phyloP scores from a whole-genome alignment of 2,329 filamentous ascomycete genomes.

The Didymella segeticola region DNA sequence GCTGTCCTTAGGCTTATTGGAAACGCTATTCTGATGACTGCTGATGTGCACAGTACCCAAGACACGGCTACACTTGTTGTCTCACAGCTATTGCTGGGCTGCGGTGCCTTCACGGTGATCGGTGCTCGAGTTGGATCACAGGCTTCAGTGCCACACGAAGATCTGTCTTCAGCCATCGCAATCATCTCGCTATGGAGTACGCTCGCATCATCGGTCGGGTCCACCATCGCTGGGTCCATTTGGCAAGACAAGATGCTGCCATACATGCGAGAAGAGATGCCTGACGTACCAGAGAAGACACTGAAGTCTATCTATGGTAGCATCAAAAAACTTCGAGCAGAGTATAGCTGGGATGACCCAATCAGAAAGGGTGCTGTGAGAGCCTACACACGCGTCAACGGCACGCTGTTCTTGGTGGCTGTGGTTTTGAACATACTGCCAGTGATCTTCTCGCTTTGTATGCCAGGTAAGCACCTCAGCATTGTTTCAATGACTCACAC shows the following conservation, averaged over 20 bases:
- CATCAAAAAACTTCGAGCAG: neutral
- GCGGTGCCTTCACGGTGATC: neutral
- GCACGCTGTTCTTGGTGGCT: neutral
- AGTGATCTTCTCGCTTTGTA: neutral
- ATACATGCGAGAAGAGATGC: neutral
- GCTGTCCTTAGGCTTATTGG: neutral
- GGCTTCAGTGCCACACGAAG: slow-evolving; percentile 1
- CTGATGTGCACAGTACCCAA: neutral
- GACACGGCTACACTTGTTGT: neutral
- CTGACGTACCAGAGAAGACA: neutral
- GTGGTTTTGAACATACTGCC: neutral
- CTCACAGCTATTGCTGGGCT: neutral
- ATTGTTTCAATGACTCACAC: neutral
- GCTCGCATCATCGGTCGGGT: neutral
- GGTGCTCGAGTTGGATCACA: neutral
- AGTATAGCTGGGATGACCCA: neutral
- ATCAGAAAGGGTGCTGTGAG: neutral
- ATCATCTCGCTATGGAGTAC: neutral
- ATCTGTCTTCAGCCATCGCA: neutral
- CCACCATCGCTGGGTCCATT: neutral
- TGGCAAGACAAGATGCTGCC: neutral
- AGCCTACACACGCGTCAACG: neutral
- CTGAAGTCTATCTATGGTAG: neutral
- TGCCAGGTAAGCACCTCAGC: neutral
- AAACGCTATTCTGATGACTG: neutral